Conservation (phyloP, 169 alveolate species). For the Cryptosporidium xiaoi region DNA sequence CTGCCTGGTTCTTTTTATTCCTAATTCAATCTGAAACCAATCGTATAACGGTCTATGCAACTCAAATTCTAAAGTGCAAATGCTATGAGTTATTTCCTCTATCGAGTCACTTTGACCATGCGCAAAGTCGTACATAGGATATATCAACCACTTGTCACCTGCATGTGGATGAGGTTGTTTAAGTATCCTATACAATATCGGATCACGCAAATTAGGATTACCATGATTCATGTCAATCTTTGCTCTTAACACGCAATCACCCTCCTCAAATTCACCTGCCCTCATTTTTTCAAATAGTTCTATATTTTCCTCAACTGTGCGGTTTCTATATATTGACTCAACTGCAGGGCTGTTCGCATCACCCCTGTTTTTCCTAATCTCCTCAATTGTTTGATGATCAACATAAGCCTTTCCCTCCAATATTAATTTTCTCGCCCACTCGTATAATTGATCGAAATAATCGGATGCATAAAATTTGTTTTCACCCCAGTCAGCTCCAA, state of each 20-base stretch:
- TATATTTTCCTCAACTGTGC: slow-evolving; percentile 95
- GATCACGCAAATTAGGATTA: slow-evolving; percentile 98
- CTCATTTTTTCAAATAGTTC: slow-evolving; percentile 95
- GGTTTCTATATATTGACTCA: slow-evolving; percentile 93
- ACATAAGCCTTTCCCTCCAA: slow-evolving; percentile 97
- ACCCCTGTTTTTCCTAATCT: slow-evolving; percentile 91
- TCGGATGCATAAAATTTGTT: slow-evolving; percentile 95
- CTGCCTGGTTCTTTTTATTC: slow-evolving; percentile 84
- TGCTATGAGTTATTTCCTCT: slow-evolving; percentile 97
- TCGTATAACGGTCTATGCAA: slow-evolving; percentile 97
- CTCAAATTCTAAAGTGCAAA: slow-evolving; percentile 99
- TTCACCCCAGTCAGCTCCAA: slow-evolving; percentile 95
- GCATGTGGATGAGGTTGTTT: slow-evolving; percentile 95
- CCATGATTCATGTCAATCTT: slow-evolving; percentile 97
- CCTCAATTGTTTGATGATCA: slow-evolving; percentile 94
- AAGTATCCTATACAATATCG: slow-evolving; percentile 93
- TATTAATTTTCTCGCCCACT: slow-evolving; percentile 95
- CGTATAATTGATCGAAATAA: slow-evolving; percentile 96
- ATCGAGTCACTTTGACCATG: slow-evolving; percentile 98
- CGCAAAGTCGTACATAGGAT: slow-evolving; percentile 99
- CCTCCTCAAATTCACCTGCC: slow-evolving; percentile 94
- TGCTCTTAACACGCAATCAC: slow-evolving; percentile 95
- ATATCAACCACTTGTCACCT: slow-evolving; percentile 97
- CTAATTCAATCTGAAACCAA: slow-evolving; percentile 96
- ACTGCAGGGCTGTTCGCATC: slow-evolving; percentile 86